These are phyloP conservation scores for Psilocybe cyanescens DNA, from an alignment of 768 basidiomycete species.

Conservation along the genomic window DNA sequence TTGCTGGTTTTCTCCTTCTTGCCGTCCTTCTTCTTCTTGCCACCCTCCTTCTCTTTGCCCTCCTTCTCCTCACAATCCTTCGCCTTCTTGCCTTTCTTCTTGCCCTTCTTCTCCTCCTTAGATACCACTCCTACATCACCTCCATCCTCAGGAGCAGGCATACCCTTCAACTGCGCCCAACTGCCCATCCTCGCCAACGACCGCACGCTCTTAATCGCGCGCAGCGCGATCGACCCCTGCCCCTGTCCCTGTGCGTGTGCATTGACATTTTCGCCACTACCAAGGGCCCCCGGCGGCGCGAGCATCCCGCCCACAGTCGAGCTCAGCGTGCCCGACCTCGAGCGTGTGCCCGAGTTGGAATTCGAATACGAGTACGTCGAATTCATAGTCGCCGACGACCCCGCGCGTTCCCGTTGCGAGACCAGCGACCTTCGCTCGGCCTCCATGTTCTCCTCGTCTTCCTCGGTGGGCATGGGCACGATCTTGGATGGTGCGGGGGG, in stretches of 20 bases:
- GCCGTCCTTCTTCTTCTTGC: constrained; percentile 27
- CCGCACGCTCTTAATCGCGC: constrained; percentile 74
- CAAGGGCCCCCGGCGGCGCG: constrained; percentile 31
- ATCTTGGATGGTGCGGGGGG: constrained; percentile 1
- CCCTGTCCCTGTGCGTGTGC: background rate
- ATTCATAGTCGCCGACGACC: background rate
- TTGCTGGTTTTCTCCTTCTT: too few relatives aligned
- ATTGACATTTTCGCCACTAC: too few relatives aligned
- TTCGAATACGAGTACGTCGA: background rate
- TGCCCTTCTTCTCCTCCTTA: too few relatives aligned
- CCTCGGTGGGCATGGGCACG: constrained; percentile 15
- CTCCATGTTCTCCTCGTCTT: constrained; percentile 4
- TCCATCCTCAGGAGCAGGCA: constrained; percentile 22
- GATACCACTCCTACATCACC: constrained; percentile 18
- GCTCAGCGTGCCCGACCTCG: constrained; percentile 34
- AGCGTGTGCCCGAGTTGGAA: constrained; percentile 15
- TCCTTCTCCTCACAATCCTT: constrained; percentile 26
- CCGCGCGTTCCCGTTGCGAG: background rate
- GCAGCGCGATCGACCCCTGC: constrained; percentile 46
- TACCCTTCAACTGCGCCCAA: constrained; percentile 64
- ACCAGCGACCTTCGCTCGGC: background rate
- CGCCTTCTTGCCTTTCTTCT: too few relatives aligned
- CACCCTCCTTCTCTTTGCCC: constrained; percentile 30
- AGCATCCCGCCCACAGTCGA: constrained; percentile 29
- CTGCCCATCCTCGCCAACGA: constrained; percentile 73